Base-by-base conservation (phyloP, 1,139 yeast species). In the Yamadazyma dendronema region DNA sequence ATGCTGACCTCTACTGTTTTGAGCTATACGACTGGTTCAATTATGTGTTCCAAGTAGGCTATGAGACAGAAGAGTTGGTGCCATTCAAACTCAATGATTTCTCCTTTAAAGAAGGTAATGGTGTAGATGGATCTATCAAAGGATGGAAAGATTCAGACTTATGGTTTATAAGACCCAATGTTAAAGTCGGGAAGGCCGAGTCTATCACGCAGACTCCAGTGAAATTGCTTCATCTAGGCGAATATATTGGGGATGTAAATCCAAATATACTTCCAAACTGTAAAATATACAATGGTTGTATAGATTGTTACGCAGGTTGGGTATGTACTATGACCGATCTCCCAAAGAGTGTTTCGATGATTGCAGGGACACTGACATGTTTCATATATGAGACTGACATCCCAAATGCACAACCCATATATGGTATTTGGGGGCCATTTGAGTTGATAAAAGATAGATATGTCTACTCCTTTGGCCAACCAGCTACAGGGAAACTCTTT, bases 331-430 rank as follows among this genome's bases (percentile, higher is more conserved):
- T 48, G 7, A 54, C 45, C 43, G 43, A 40, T 17, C 52, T 8
- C 2, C 46, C 40, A 21, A 44, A 22, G 8, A 49, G 61, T 7
- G 44, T 77, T 14, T 62, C 76, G 2, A 68, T 77, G 74, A 71
- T 77, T 8, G 84, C 83, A 1, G 84, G 84, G 0, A 79, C 84
- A 0, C 77, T 82, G 4, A 77, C 83, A 0, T 79, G 84, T 44
- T 77, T 66, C 42, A 47, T 79, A 3, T 48, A 67, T 8, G 63
- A 67, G 1, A 53, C 59, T 3, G 36, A 37, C 1, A 22, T 31
- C 1, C 26, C 34, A 1, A 30, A 30, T 1, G 52, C 59, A 27
- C 31, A 30, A 1, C 53, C 59, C 19, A 50, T 65, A 2, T 53
- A 60, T 0, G 82, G 82, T 0, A 56, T 77, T 3, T 79, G 84